phyloP scores from a whole-genome alignment of 75 land plant species.

The Larix kaempferi region DNA sequence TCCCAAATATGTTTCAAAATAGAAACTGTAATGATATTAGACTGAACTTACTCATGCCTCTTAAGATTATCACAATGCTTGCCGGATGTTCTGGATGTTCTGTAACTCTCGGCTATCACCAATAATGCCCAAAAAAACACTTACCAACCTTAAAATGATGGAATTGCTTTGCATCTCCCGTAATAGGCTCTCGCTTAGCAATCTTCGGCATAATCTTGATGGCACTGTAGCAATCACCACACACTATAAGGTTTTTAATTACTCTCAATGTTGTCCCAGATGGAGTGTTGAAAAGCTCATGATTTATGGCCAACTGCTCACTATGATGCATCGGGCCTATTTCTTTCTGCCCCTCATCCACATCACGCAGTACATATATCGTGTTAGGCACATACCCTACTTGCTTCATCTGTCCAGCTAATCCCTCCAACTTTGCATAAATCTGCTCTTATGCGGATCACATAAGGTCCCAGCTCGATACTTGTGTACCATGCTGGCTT shows the following conservation, averaged over 20 bases:
- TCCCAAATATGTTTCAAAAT: background rate
- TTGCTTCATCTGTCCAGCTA: conserved; percentile 26
- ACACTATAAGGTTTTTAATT: background rate
- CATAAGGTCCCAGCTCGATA: conserved; percentile 51
- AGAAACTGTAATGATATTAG: background rate
- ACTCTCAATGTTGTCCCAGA: conserved; percentile 5
- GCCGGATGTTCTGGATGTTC: too few species aligned
- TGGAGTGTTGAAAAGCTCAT: conserved; percentile 1
- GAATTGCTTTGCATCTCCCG: background rate
- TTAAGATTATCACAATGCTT: background rate
- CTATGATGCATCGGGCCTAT: conserved; percentile 7
- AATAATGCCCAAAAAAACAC: conserved; percentile 1
- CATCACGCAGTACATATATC: background rate
- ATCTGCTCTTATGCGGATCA: conserved; percentile 37
- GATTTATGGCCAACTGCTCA: conserved; percentile 6
- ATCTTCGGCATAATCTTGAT: conserved; percentile 9
- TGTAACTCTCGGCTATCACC: background rate
- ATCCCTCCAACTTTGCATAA: conserved; percentile 37
- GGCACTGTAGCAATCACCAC: background rate
- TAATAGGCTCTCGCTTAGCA: background rate
- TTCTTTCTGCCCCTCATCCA: conserved; percentile 6
- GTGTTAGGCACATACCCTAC: conserved; percentile 45
- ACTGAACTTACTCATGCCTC: background rate
- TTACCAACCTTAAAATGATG: conserved; percentile 10
- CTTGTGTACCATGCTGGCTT: conserved; percentile 23